Evolutionary conservation across 2,329 filamentous ascomycete genomes (phyloP).

Genomic region (Ophiobolus disseminans): DNA sequence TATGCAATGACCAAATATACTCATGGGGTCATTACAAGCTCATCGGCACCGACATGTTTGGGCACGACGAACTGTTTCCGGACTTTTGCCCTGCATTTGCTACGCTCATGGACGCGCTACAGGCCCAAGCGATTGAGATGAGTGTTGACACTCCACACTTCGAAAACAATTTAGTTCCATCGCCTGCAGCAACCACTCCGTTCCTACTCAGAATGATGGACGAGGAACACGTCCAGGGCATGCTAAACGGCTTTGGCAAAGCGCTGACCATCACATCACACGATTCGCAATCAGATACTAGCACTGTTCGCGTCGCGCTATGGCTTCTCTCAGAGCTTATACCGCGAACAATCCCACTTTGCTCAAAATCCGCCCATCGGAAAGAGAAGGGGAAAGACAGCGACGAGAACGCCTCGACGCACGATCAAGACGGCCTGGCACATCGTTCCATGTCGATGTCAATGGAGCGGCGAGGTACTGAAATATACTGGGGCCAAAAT

Average conservation of each 20-base stretch:
- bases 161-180: too few species aligned
- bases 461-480: background rate
- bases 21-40: slow-evolving; percentile 8
- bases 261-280: slow-evolving; percentile 1
- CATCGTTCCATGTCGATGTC: background rate
- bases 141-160: background rate
- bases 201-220: slow-evolving; percentile 7
- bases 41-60: slow-evolving; percentile 8
- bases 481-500: background rate
- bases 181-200: background rate
- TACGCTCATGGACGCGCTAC: slow-evolving; percentile 2
- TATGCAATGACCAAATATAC: slow-evolving; percentile 8
- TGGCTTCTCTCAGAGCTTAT: background rate
- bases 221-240: background rate
- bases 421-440: background rate
- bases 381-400: background rate
- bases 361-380: background rate
- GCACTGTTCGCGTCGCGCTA: slow-evolving; percentile 4
- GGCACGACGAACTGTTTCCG: slow-evolving; percentile 5
- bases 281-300: background rate
- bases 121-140: background rate
- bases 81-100: slow-evolving; percentile 6
- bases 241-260: background rate
- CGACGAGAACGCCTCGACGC: background rate
- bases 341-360: background rate